Evolutionary conservation across 192 early-diverging fungal species (phyloP).

Genomic region (Podochytrium sp.): DNA sequence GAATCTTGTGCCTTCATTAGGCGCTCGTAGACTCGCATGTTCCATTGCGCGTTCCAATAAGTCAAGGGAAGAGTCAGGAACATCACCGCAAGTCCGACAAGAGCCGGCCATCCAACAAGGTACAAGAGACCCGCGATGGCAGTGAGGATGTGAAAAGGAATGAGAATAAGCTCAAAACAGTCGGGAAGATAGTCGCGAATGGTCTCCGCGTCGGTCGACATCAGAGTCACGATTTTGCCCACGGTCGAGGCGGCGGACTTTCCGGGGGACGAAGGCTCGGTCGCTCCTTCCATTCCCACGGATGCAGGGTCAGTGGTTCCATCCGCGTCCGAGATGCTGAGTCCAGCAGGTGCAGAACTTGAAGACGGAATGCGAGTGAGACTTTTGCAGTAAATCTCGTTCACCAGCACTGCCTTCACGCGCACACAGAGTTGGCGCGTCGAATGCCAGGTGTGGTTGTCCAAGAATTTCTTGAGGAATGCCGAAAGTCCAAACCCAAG

Average conservation of each 20-base stretch:
- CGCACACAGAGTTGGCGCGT: constrained; percentile 36
- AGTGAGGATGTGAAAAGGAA: constrained; percentile 12
- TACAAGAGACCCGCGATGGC: constrained; percentile 26
- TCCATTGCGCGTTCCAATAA: constrained; percentile 21
- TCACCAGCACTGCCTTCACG: constrained; percentile 44
- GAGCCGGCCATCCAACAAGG: constrained; percentile 38
- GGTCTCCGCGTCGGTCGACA: constrained; percentile 37
- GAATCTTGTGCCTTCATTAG: constrained; percentile 62
- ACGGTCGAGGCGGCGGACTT: constrained; percentile 28
- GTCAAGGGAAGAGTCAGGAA: constrained; percentile 29
- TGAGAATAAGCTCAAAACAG: constrained; percentile 11
- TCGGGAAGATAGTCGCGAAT: constrained; percentile 22
- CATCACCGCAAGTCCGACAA: constrained; percentile 33
- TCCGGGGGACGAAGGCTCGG: too few species aligned
- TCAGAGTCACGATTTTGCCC: constrained; percentile 53
- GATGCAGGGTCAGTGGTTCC: background rate
- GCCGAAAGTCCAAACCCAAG: constrained; percentile 27
- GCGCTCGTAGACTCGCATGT: constrained; percentile 23
- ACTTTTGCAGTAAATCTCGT: constrained; percentile 52
- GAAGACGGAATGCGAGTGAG: constrained; percentile 24
- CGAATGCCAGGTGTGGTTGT: constrained; percentile 45
- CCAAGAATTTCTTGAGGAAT: constrained; percentile 20
- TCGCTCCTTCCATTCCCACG: background rate
- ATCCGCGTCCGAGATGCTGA: too few species aligned
- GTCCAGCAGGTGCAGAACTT: background rate